Evolutionary conservation across 495 filamentous ascomycete genomes (phyloP), one percentile per base, ranked within the genome.

Genomic region (Xylaria longipes): DNA sequence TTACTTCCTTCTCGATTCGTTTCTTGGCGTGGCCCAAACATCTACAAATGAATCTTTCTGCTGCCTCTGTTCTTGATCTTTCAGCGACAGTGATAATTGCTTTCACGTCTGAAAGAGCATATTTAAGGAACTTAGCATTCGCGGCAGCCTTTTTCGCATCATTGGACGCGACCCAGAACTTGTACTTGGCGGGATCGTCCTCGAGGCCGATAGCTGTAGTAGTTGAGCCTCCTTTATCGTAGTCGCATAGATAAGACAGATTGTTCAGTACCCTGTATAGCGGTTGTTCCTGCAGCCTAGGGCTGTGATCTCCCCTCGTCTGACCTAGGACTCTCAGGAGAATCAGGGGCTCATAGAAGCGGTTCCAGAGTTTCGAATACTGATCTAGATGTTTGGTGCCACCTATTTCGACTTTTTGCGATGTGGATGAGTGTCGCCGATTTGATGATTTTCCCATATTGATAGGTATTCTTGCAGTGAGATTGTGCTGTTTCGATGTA

Each of bases 281-380:
- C 3, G 41, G 56, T 46, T 65, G 71, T 60, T 68, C 25, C 29
- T 52, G 39, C n/a, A 54, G 60, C 5, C 57, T 48, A 8, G 71
- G 65, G 4, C 68, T 77, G 60, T 77, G 75, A 25, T 71, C 62
- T 35, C 78, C 80, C 50, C 76, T 70, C 31, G 76, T 79, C 54
- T 71, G 57, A 6, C 79, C 79, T n/a, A 82, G 76, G 52, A 71
- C 68, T 22, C n/a, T 48, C 31, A 76, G 60, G 35, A 82, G 46
- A 29, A 82, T 72, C 27, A 82, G 62, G 45, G 76, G 75, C 67
- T 82, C 80, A 50, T 82, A 82, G 60, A 82, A 80, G 56, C 79
- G 77, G 57, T 54, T 57, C 17, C 74, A 68, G 14, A 82, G 57
- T 66, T 64, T 72, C 1, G 41, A 62, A 69, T 75, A 75, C 25